Base-by-base conservation (phyloP, 805 yeast genomes). In the Starmerella tilneyi region DNA sequence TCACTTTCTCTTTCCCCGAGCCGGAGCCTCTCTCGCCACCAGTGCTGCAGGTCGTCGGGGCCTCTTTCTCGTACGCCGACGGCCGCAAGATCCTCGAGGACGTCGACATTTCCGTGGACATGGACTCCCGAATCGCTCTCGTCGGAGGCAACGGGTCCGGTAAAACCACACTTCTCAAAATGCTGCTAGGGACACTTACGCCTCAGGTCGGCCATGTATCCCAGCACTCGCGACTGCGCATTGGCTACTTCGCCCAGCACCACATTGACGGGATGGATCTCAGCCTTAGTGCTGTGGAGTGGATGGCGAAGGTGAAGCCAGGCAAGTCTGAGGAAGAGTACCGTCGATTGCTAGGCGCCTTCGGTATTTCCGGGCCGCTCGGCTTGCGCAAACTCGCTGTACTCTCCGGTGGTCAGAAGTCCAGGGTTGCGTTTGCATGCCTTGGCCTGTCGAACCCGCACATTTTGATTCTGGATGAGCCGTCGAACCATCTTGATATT, bases 131-230 rank as follows among this genome's bases (percentile, higher is more conserved):
- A 63, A 83, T 92, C 57, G 98, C 97, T 0, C 71, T 92, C 49
- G 95, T 92, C 48, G 99, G 99, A 74, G 97, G 96, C 49, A 92
- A 92, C 63, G 99, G 99, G 69, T 84, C 96, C 61, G 99, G 99
- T 82, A 92, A 92, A 64, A 88, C 98, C 9, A 92, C 99, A 3
- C 69, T 92, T 50, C 73, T 92, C 60, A 89, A 89, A 63, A 69
- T 92, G 34, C 69, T 92, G 56, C 79, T 88, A 76, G 96, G 84
- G 51, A 76, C 70, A 53, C 67, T 82, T 43, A 67, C 69, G 19
- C 96, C 98, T 2, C 59, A 78, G 35, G 70, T 67, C n/a, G 98
- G 98, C 45, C 71, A 73, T 45, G 81, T 88, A 17, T 74, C 84
- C 19, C 76, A 76, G 52, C 88, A 92, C 59, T 81, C 92, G 34